Percentiles rank a stretch among this genome's conserved stretches.
These are phyloP conservation scores for Pinus albicaulis DNA, from an alignment of 75 land plant species.

Conservation along the genomic window DNA sequence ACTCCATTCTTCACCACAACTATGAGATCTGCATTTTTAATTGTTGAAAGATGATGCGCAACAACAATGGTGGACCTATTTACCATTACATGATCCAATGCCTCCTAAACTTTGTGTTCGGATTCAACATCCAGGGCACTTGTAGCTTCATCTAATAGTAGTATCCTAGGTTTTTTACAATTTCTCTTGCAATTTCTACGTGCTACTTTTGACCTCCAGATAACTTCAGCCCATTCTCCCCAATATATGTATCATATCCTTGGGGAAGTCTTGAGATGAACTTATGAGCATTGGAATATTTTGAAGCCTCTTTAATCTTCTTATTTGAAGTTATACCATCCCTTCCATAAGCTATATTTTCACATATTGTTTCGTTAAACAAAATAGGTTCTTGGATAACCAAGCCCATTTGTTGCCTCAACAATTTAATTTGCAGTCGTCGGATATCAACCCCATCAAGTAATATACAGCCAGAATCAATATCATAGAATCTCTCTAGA, in stretches of 20 bases:
- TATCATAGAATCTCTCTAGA: constrained; percentile 35
- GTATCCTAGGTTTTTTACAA: constrained; percentile 36
- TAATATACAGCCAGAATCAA: constrained; percentile 18
- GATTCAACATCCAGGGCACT: constrained; percentile 53
- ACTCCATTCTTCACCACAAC: constrained; percentile 36
- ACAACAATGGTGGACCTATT: constrained; percentile 28
- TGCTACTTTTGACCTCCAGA: constrained; percentile 54
- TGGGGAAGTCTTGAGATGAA: constrained; percentile 43
- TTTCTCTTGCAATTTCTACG: constrained; percentile 42
- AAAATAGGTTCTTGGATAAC: constrained; percentile 47
- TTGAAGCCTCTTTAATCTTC: constrained; percentile 43
- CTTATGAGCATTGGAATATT: constrained; percentile 61
- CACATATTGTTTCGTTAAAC: constrained; percentile 51
- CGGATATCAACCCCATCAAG: constrained; percentile 32
- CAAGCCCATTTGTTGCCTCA: constrained; percentile 40
- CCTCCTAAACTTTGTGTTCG: constrained; percentile 35
- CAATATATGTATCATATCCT: constrained; percentile 46
- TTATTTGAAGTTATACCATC: constrained; percentile 44
- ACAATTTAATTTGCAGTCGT: constrained; percentile 17
- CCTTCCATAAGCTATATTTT: constrained; percentile 66
- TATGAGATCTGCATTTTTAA: constrained; percentile 30
- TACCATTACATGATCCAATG: constrained; percentile 32
- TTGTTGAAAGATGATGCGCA: constrained; percentile 42
- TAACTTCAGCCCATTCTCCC: constrained; percentile 40
- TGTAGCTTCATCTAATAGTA: constrained; percentile 48